Evolutionary conservation across 352 stramenopile species (phyloP), one percentile per base, ranked within the genome.

Genomic region (Plasmopara viticola): DNA sequence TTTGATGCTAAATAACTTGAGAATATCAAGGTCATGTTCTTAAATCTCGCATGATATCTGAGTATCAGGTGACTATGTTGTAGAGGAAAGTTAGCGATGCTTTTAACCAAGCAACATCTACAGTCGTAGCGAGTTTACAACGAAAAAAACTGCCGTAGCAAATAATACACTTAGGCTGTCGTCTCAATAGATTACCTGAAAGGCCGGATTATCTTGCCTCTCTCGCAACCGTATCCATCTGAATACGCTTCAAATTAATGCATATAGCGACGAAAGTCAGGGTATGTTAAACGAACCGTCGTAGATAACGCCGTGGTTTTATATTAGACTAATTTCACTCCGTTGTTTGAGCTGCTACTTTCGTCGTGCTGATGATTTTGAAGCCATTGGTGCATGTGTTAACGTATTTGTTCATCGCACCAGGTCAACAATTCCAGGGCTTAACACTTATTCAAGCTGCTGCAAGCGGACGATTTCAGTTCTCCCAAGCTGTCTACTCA

Each of bases 391-490:
- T 43, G 17, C 31, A 9, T 5, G 4, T 17, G 14, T 61, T 48
- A 41, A n/a, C 34, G 6, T 13, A 51, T 20, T 28, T 50, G 10
- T 2, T 55, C 34, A 35, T 44, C 8, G 14, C 48, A 14, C 3
- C 9, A 17, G 40, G 18, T 18, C 15, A 29, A 9, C 15, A 48
- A 18, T 43, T 52, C 9, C 9, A 34, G 14, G 13, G n/a, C n/a
- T 15, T 41, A 15, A 12, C 14, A 50, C 18, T 29, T 35, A 49
- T 44, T 17, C 14, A 44, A 2, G 64, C 55, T 14, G 15, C 59
- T 0, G 49, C 48, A 4, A 66, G 58, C 7, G 78, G 78, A 5
- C 63, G 78, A 10, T 72, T 87, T 59, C 78, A 87, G 50, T 90
- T 90, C 35, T 47, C 56, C 7, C 63, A 84, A 44, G 42, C 67